Conservation (phyloP, 306 rosid species). For the Cyamopsis tetragonoloba region DNA sequence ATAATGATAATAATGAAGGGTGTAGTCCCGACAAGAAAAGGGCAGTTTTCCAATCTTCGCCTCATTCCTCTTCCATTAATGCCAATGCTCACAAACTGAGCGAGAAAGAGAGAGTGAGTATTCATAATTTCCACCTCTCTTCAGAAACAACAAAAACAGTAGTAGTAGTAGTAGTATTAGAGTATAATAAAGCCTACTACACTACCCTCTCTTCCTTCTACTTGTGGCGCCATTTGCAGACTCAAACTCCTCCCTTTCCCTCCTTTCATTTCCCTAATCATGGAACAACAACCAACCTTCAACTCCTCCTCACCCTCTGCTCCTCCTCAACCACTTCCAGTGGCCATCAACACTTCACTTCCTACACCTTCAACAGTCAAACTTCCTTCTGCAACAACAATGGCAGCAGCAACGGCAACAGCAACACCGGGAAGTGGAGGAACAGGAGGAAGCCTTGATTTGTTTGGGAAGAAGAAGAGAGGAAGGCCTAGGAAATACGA, state of each 20-base stretch:
- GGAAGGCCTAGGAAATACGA: conserved; percentile 90
- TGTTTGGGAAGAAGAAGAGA: conserved; percentile 68
- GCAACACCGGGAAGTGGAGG: conserved; percentile 2
- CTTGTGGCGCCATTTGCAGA: conserved; percentile 79
- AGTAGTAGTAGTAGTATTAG: too few species aligned
- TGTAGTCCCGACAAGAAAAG: conserved; percentile 47
- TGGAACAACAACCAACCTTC: conserved; percentile 40
- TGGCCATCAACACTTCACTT: conserved; percentile 20
- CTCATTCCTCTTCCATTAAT: conserved; percentile 64
- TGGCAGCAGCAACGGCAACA: background rate
- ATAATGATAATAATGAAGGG: conserved; percentile 17
- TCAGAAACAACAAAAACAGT: too few species aligned
- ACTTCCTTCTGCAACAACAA: background rate
- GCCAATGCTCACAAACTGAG: conserved; percentile 16
- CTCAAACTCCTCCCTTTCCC: conserved; percentile 37
- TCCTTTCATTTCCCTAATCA: conserved; percentile 26
- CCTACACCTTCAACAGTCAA: background rate
- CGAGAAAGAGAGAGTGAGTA: conserved; percentile 30
- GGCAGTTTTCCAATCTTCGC: conserved; percentile 36
- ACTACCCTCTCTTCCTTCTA: conserved; percentile 13
- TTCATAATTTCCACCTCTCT: conserved; percentile 29
- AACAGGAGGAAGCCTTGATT: conserved; percentile 39
- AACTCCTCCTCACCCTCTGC: conserved; percentile 32
- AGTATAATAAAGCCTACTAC: background rate
- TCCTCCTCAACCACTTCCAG: conserved; percentile 17